Conservation (phyloP, 1,284 basidiomycete genomes). For the Bjerkandera adusta region DNA sequence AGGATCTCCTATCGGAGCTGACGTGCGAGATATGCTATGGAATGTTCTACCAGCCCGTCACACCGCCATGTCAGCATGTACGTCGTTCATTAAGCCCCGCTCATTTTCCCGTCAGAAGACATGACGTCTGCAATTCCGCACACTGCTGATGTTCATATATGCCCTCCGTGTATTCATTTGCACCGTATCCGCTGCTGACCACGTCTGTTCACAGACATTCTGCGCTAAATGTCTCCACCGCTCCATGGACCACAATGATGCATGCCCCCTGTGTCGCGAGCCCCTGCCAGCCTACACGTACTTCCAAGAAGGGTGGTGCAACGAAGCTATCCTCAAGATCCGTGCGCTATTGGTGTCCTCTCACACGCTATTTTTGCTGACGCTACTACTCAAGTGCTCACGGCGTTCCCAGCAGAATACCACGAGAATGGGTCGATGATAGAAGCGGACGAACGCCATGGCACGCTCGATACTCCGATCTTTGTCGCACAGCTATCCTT, state of each 20-base stretch:
- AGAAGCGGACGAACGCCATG: slow-evolving; percentile 74
- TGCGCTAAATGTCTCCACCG: slow-evolving; percentile 87
- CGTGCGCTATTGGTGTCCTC: slow-evolving; percentile 44
- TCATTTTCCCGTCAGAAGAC: slow-evolving; percentile 14
- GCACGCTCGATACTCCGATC: slow-evolving; percentile 83
- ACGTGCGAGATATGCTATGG: slow-evolving; percentile 91
- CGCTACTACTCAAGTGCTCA: slow-evolving; percentile 46
- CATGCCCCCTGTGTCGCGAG: slow-evolving; percentile 86
- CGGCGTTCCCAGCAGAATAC: slow-evolving; percentile 59
- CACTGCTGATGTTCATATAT: background rate
- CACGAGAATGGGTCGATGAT: slow-evolving; percentile 56
- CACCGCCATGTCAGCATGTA: slow-evolving; percentile 93
- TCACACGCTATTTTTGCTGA: slow-evolving; percentile 9
- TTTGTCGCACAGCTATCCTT: slow-evolving; percentile 90
- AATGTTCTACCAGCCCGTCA: slow-evolving; percentile 83
- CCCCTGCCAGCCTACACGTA: slow-evolving; percentile 75
- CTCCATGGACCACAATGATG: slow-evolving; percentile 79
- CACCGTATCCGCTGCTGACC: background rate
- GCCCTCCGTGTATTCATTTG: background rate
- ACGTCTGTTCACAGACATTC: slow-evolving; percentile 63
- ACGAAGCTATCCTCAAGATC: slow-evolving; percentile 67
- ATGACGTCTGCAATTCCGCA: background rate
- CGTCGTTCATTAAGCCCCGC: slow-evolving; percentile 27
- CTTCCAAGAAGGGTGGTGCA: slow-evolving; percentile 76
- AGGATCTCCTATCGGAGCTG: slow-evolving; percentile 72